These are phyloP conservation scores for Solanum lycopersicoides DNA, from an alignment of 257 asterid species.

Conservation along the genomic window DNA sequence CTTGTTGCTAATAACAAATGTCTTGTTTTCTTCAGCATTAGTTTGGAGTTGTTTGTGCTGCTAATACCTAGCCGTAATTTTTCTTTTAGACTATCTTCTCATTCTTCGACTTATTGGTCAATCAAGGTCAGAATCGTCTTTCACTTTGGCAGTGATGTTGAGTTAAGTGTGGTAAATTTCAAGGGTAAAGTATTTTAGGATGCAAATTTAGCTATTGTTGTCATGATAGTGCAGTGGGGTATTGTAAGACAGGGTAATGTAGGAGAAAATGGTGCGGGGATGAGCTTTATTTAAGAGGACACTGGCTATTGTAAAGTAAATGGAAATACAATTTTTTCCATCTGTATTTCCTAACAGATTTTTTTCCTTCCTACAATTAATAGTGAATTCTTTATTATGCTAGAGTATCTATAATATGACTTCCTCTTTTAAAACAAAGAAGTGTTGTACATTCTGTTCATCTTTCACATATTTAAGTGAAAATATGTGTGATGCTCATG, in stretches of 20 bases:
- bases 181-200: background rate
- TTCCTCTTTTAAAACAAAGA: background rate
- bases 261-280: background rate
- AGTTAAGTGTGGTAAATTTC: background rate
- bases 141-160: background rate
- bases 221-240: background rate
- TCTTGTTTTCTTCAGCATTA: no score
- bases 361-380: background rate
- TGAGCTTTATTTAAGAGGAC: background rate
- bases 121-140: background rate
- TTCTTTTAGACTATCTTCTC: background rate
- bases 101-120: background rate
- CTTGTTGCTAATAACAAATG: background rate
- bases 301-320: background rate
- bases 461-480: background rate
- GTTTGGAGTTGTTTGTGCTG: background rate
- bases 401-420: background rate
- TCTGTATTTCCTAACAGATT: background rate
- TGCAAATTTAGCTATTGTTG: background rate
- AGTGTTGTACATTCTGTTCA: background rate
- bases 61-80: background rate
- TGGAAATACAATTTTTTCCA: background rate
- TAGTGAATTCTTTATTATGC: background rate
- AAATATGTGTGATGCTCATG: background rate
- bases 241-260: background rate